These are phyloP conservation scores for Microcyclospora pomicola DNA, from an alignment of 2,329 filamentous ascomycete species.

Conservation along the genomic window DNA sequence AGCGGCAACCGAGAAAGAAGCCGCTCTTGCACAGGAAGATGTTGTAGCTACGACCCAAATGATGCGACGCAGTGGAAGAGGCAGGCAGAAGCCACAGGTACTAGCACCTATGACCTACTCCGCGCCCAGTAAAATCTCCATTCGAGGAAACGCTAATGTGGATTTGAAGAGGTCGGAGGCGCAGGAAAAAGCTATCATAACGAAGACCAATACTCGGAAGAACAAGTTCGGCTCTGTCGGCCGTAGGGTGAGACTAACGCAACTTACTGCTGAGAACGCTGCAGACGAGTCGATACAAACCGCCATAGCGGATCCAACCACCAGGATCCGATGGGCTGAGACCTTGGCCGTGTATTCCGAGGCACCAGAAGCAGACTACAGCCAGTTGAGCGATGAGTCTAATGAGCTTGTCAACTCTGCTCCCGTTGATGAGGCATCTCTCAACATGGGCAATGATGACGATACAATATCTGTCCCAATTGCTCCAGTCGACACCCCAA, in stretches of 20 bases:
- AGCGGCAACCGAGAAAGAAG: slow-evolving; percentile 2
- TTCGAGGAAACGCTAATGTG: slow-evolving; percentile 28
- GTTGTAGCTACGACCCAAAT: background rate
- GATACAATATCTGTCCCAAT: slow-evolving; percentile 3
- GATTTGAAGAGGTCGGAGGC: slow-evolving; percentile 36
- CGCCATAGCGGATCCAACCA: background rate
- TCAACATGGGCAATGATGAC: background rate
- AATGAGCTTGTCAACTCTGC: slow-evolving; percentile 1
- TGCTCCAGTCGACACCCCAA: slow-evolving; percentile 16
- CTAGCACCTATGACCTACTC: slow-evolving; percentile 10
- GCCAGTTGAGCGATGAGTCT: slow-evolving; percentile 12
- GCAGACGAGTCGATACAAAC: slow-evolving; percentile 1
- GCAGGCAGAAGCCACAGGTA: slow-evolving; percentile 11
- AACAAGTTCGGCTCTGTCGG: slow-evolving; percentile 35
- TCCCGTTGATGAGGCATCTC: background rate
- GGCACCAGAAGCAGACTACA: slow-evolving; percentile 6
- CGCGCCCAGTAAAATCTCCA: slow-evolving; percentile 29
- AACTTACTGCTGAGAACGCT: slow-evolving; percentile 21
- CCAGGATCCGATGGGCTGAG: slow-evolving; percentile 32
- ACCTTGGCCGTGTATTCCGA: slow-evolving; percentile 29
- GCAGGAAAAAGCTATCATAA: slow-evolving; percentile 32
- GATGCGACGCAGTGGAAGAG: slow-evolving; percentile 3
- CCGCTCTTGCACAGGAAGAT: slow-evolving; percentile 1
- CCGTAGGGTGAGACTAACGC: slow-evolving; percentile 30
- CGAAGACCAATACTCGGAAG: slow-evolving; percentile 35